These are phyloP conservation scores for Leucosporidium scottii DNA, from an alignment of 768 basidiomycete genomes.

Conservation along the genomic window DNA sequence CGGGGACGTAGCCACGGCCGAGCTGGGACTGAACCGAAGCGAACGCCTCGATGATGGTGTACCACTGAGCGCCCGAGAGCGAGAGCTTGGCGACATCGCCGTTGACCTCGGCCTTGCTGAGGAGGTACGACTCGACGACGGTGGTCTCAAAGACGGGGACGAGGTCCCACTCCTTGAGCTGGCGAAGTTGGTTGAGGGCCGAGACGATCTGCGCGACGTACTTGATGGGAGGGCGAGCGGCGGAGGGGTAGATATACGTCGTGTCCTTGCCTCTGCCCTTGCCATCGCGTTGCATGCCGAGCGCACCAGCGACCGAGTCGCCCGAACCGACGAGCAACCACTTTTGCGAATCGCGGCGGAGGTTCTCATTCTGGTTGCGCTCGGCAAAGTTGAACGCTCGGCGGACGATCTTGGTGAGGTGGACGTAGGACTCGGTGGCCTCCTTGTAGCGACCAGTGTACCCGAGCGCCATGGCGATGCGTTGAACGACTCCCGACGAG, in stretches of 20 bases:
- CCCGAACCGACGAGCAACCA: background rate
- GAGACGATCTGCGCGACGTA: conserved; percentile 5
- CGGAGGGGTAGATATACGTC: background rate
- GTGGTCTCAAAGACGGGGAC: background rate
- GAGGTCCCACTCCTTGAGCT: conserved; percentile 5
- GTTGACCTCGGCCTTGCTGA: background rate
- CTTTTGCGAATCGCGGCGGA: background rate
- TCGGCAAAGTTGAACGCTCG: too few species aligned
- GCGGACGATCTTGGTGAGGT: conserved; percentile 24
- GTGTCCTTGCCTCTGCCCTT: too few species aligned
- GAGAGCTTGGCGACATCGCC: background rate
- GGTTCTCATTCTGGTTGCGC: background rate
- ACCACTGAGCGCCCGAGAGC: conserved; percentile 20
- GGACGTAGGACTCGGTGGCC: conserved; percentile 1
- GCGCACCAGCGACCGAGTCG: conserved; percentile 1
- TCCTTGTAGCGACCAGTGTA: background rate
- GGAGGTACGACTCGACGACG: conserved; percentile 22
- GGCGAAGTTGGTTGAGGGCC: conserved; percentile 10
- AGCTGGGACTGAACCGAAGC: conserved; percentile 4
- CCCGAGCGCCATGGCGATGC: conserved; percentile 11
- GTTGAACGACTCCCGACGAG: conserved; percentile 20
- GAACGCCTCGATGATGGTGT: conserved; percentile 25
- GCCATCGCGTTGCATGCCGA: conserved; percentile 10
- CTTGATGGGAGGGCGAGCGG: background rate
- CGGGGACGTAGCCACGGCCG: background rate